These are phyloP conservation scores for Plantago major DNA, from an alignment of 257 asterid species.

Conservation along the genomic window DNA sequence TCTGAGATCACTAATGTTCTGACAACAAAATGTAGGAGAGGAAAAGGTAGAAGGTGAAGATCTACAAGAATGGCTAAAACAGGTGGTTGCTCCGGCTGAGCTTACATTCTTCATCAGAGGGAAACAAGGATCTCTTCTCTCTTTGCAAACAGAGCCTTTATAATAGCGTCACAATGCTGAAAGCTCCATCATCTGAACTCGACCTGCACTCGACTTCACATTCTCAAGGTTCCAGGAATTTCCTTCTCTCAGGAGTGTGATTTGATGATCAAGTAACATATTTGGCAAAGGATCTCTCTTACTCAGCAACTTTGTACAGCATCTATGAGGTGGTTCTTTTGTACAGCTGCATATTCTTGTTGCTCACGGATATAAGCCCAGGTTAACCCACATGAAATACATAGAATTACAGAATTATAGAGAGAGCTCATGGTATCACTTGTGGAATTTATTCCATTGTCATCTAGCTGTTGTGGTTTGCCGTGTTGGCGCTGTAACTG, in stretches of 20 bases:
- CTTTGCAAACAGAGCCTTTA: conserved; percentile 12
- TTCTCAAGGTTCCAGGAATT: background rate
- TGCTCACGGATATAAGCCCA: conserved; percentile 5
- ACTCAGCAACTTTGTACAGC: conserved; percentile 2
- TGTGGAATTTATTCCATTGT: background rate
- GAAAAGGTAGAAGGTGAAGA: conserved; percentile 99
- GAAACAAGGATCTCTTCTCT: conserved; percentile 13
- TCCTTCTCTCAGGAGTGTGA: background rate
- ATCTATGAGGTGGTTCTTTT: background rate
- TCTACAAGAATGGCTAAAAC: conserved; percentile 79
- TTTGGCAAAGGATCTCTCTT: background rate
- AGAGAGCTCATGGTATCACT: background rate
- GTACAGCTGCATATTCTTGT: conserved; percentile 10
- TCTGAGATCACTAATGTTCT: background rate
- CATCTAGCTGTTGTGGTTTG: conserved; percentile 1
- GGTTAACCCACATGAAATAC: conserved; percentile 8
- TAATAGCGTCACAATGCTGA: conserved; percentile 18
- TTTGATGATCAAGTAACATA: background rate
- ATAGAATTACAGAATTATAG: background rate
- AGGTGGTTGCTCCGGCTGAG: conserved; percentile 57
- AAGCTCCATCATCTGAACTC: conserved; percentile 3
- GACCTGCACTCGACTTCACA: background rate
- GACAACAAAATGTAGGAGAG: conserved; percentile 38
- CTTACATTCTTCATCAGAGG: conserved; percentile 33
- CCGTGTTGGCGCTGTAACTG: background rate